phyloP scores from a whole-genome alignment of 2,329 filamentous ascomycete genomes.

The Tolypocladium album region DNA sequence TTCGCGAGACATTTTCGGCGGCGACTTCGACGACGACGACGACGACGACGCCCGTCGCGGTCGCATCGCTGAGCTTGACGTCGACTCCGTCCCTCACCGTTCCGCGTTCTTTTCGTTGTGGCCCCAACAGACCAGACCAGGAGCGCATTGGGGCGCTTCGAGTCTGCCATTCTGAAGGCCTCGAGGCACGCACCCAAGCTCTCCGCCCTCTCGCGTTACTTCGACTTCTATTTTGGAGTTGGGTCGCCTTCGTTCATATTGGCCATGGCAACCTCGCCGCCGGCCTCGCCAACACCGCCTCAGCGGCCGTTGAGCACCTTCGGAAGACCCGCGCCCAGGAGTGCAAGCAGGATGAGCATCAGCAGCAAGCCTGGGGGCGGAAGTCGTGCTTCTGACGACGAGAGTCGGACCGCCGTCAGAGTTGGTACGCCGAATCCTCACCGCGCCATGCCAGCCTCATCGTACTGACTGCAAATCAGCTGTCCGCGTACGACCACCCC shows the following conservation, averaged over 20 bases:
- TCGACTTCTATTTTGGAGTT: background rate
- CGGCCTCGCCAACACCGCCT: slow-evolving; percentile 50
- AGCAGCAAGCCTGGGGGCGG: slow-evolving; percentile 65
- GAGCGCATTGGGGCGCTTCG: background rate
- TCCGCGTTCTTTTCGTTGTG: background rate
- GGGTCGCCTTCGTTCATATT: slow-evolving; percentile 6
- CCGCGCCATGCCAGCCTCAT: background rate
- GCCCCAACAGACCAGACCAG: background rate
- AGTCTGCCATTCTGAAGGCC: background rate
- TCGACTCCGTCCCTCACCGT: too few species aligned
- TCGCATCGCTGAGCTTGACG: too few species aligned
- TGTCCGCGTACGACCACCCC: slow-evolving; percentile 82
- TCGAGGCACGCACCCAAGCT: background rate
- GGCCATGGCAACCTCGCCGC: slow-evolving; percentile 59
- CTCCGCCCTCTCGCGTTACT: background rate
- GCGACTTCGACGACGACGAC: background rate
- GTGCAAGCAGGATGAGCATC: slow-evolving; percentile 78
- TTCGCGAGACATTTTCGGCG: background rate
- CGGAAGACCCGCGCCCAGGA: slow-evolving; percentile 61
- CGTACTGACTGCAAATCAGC: slow-evolving; percentile 37
- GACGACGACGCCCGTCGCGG: too few species aligned
- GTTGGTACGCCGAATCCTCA: slow-evolving; percentile 56
- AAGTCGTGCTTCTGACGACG: slow-evolving; percentile 82
- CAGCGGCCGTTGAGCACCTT: slow-evolving; percentile 74
- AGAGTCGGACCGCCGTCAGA: slow-evolving; percentile 85